These are phyloP conservation scores for Pyrenochaeta sp. DNA, from an alignment of 2,329 filamentous ascomycete species.

Conservation along the genomic window DNA sequence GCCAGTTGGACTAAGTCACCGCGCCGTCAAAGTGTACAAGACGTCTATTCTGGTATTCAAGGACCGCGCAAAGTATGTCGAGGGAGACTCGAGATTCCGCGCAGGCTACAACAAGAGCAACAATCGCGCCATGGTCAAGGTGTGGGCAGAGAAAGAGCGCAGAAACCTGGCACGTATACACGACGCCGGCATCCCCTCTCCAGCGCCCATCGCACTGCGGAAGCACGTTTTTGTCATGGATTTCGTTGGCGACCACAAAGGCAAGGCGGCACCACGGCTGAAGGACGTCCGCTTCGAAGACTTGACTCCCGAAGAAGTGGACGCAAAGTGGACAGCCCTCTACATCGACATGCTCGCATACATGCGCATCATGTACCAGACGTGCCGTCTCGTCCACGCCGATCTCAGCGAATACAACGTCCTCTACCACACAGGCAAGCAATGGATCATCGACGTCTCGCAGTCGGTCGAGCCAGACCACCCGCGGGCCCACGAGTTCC, in stretches of 20 bases:
- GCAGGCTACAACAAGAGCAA: conserved; percentile 92
- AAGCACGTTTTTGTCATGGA: conserved; percentile 96
- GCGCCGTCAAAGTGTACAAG: conserved; percentile 99
- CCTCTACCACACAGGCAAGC: conserved; percentile 79
- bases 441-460: conserved; percentile 97
- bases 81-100: conserved; percentile 91
- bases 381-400: conserved; percentile 89
- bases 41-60: conserved; percentile 98
- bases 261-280: conserved; percentile 85
- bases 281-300: conserved; percentile 81
- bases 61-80: conserved; percentile 94
- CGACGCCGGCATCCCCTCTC: conserved; percentile 84
- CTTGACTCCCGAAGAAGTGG: conserved; percentile 62
- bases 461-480: conserved; percentile 98
- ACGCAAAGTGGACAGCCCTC: conserved; percentile 75
- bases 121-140: conserved; percentile 95
- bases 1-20: too few species aligned
- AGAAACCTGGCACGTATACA: conserved; percentile 88
- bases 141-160: conserved; percentile 99
- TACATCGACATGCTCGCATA: conserved; percentile 86
- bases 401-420: conserved; percentile 99
- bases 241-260: conserved; percentile 86
- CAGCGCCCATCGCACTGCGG: conserved; percentile 86
- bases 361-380: conserved; percentile 93
- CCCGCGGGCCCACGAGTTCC: conserved; percentile 87